A percentile compares a stretch with the other conserved stretches of the same genome.
phyloP scores from a whole-genome alignment of 2,329 filamentous ascomycete genomes.

The Paecilomyces variotii region DNA sequence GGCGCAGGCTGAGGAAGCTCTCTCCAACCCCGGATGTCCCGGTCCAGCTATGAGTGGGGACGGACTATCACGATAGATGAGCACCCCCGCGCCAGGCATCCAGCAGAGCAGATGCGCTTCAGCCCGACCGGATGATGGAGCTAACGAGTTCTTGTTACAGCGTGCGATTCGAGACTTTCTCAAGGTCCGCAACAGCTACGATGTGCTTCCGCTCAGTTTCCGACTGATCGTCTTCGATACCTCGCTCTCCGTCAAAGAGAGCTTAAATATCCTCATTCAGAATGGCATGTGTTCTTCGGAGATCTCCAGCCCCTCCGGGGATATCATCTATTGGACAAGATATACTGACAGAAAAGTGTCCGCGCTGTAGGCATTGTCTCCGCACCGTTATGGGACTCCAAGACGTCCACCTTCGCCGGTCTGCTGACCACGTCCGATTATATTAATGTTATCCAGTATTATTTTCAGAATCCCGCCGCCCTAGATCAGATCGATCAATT shows the following conservation, averaged over 20 bases:
- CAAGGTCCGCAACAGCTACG: conserved; percentile 92
- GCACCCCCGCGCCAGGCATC: neutral
- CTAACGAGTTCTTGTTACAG: conserved; percentile 39
- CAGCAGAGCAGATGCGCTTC: neutral
- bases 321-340: neutral
- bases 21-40: neutral
- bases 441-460: conserved; percentile 98
- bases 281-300: conserved; percentile 57
- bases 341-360: conserved; percentile 1
- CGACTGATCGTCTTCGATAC: conserved; percentile 94
- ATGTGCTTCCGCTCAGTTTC: conserved; percentile 92
- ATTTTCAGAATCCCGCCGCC: conserved; percentile 92
- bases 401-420: conserved; percentile 84
- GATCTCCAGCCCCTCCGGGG: neutral
- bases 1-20: neutral
- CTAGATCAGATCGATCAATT: conserved; percentile 89
- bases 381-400: conserved; percentile 92
- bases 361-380: conserved; percentile 75
- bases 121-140: neutral
- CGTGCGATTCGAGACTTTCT: conserved; percentile 91
- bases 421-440: conserved; percentile 94
- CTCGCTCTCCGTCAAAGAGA: conserved; percentile 91
- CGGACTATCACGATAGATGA: neutral
- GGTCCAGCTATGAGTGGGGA: neutral
- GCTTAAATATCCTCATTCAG: conserved; percentile 86